Evolutionary conservation across 1,284 basidiomycete species (phyloP).

Genomic region (Coniferiporia weirii): DNA sequence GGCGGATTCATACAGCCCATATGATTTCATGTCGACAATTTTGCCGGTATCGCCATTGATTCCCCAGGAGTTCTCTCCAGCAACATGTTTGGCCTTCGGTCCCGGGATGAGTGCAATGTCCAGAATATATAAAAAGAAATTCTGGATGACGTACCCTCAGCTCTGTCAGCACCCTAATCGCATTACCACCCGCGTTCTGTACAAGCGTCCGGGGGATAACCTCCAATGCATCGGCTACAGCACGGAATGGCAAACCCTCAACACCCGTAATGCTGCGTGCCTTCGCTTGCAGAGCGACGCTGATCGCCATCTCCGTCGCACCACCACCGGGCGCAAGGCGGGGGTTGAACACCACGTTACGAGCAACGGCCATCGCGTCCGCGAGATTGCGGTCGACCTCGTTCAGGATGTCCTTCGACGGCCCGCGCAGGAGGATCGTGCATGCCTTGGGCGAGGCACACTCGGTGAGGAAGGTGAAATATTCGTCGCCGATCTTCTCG

Average conservation of each 20-base stretch:
- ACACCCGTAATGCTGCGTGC: constrained; percentile 79
- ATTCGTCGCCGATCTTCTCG: constrained; percentile 98
- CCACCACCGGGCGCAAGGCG: constrained; percentile 90
- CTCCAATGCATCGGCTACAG: constrained; percentile 95
- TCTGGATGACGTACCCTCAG: constrained; percentile 53
- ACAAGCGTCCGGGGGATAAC: constrained; percentile 94
- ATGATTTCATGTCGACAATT: constrained; percentile 91
- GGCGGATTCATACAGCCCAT: constrained; percentile 92
- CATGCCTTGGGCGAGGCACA: constrained; percentile 95
- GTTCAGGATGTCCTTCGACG: constrained; percentile 96
- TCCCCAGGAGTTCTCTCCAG: constrained; percentile 86
- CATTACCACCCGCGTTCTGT: constrained; percentile 95
- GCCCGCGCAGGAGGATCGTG: constrained; percentile 97
- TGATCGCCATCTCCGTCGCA: constrained; percentile 97
- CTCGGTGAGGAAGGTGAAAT: constrained; percentile 95
- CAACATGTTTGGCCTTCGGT: constrained; percentile 88
- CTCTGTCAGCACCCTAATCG: constrained; percentile 89
- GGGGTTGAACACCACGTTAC: constrained; percentile 97
- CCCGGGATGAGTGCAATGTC: background rate
- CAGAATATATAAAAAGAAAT: background rate
- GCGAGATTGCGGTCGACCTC: constrained; percentile 98
- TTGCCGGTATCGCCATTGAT: constrained; percentile 95
- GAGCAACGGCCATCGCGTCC: constrained; percentile 95
- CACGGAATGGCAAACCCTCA: constrained; percentile 86
- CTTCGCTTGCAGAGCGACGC: constrained; percentile 82